These are phyloP conservation scores for Wickerhamomyces canadensis DNA, from an alignment of 805 yeast genomes.

Conservation along the genomic window DNA sequence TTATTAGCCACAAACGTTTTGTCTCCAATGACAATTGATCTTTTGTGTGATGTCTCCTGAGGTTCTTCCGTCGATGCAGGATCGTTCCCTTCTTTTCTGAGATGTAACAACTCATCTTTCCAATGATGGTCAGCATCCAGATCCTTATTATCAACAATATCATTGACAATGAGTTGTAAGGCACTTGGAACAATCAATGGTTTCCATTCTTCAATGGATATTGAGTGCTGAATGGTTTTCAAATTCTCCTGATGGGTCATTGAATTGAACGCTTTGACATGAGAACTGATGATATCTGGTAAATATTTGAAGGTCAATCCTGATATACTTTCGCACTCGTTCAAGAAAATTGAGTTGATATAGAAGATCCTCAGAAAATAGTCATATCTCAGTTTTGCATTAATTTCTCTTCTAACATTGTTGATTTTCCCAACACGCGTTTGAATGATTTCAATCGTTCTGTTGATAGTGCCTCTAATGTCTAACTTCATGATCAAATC, in stretches of 20 bases:
- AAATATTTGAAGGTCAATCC: slow-evolving; percentile 57
- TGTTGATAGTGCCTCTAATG: slow-evolving; percentile 57
- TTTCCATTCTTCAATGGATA: slow-evolving; percentile 75
- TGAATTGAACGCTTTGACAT: slow-evolving; percentile 52
- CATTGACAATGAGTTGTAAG: slow-evolving; percentile 46
- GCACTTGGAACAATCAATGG: slow-evolving; percentile 52
- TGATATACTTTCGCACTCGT: slow-evolving; percentile 78
- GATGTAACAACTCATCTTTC: slow-evolving; percentile 32
- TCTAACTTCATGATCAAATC: slow-evolving; percentile 53
- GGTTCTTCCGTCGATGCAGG: slow-evolving; percentile 4
- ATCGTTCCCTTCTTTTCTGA: slow-evolving; percentile 5
- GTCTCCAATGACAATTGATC: slow-evolving; percentile 43
- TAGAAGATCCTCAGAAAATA: slow-evolving; percentile 64
- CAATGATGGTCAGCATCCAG: slow-evolving; percentile 43
- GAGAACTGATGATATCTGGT: slow-evolving; percentile 61
- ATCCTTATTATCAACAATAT: slow-evolving; percentile 41
- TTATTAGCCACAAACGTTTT: slow-evolving; percentile 54
- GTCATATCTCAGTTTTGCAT: slow-evolving; percentile 49
- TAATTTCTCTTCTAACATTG: slow-evolving; percentile 69
- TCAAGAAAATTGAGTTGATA: slow-evolving; percentile 61
- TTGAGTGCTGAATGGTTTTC: slow-evolving; percentile 38
- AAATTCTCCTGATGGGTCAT: slow-evolving; percentile 49
- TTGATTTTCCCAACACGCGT: slow-evolving; percentile 72
- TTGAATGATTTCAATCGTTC: slow-evolving; percentile 68
- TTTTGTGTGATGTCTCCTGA: slow-evolving; percentile 28